A percentile compares a stretch with the other conserved stretches of the same genome.
phyloP scores from a whole-genome alignment of 1,139 yeast genomes.

The Scheffersomyces illinoinensis region DNA sequence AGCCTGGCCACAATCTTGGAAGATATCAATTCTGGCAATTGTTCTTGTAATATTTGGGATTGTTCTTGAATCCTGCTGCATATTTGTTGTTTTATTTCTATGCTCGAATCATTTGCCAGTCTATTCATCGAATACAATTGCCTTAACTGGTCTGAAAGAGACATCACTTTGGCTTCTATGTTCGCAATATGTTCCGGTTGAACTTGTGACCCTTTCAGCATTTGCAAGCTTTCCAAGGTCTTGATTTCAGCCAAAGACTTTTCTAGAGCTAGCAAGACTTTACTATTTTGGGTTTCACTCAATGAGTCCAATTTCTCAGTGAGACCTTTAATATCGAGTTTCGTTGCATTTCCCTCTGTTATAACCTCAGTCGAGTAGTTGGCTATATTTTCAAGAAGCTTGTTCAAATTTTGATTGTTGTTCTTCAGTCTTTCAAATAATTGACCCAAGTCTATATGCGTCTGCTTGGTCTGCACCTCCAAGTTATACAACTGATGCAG shows the following conservation, averaged over 20 bases:
- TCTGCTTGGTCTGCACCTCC: constrained; percentile 38
- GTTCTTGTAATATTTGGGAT: background rate
- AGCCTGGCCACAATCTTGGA: constrained; percentile 3
- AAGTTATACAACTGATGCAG: constrained; percentile 31
- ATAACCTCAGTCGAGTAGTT: constrained; percentile 35
- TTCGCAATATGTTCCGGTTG: background rate
- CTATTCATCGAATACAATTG: background rate
- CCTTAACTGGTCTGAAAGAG: background rate
- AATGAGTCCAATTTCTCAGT: constrained; percentile 17
- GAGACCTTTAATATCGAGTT: constrained; percentile 29
- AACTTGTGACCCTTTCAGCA: background rate
- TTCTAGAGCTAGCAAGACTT: background rate
- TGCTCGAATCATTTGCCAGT: background rate
- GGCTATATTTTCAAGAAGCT: constrained; percentile 33
- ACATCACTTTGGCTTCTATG: background rate
- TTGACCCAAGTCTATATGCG: constrained; percentile 36
- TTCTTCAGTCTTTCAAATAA: constrained; percentile 43
- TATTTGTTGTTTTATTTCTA: background rate
- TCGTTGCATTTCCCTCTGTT: constrained; percentile 41
- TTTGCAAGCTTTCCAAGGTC: background rate
- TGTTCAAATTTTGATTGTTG: constrained; percentile 40
- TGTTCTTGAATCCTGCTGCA: background rate
- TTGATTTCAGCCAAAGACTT: background rate
- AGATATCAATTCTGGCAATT: constrained; percentile 2
- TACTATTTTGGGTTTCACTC: background rate